Conservation (phyloP, 2,329 filamentous ascomycete species). For the Ploettnerulaceae sp. region DNA sequence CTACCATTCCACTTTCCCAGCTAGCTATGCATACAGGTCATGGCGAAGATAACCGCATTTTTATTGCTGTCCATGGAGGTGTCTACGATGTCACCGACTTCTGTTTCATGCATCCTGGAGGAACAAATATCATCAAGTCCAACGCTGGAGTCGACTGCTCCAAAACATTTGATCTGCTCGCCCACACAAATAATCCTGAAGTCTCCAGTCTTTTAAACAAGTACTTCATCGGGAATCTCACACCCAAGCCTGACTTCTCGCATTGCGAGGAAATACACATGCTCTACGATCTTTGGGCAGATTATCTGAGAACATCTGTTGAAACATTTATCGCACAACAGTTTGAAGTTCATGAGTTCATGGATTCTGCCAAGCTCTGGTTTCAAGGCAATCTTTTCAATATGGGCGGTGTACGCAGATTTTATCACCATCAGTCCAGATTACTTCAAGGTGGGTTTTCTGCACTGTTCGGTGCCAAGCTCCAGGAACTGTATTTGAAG, state of each 20-base stretch:
- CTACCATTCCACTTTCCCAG: conserved; percentile 46
- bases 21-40: conserved; percentile 49
- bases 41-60: conserved; percentile 41
- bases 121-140: conserved; percentile 48
- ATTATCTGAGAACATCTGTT: conserved; percentile 44
- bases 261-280: conserved; percentile 39
- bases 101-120: conserved; percentile 48
- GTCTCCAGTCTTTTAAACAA: conserved; percentile 48
- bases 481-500: conserved; percentile 49
- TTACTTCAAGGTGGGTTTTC: conserved; percentile 48
- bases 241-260: conserved; percentile 46
- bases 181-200: conserved; percentile 51
- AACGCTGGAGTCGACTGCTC: conserved; percentile 51
- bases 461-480: conserved; percentile 46
- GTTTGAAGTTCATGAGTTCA: conserved; percentile 49
- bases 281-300: conserved; percentile 47
- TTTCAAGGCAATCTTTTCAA: conserved; percentile 43
- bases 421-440: conserved; percentile 49
- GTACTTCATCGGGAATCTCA: conserved; percentile 49
- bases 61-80: conserved; percentile 49
- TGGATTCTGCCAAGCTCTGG: conserved; percentile 44
- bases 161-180: conserved; percentile 48
- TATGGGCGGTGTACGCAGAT: conserved; percentile 46
- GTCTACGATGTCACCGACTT: conserved; percentile 52
- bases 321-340: conserved; percentile 49